Conservation (phyloP, 2,329 filamentous ascomycete genomes). For the Aspergillus awamori region DNA sequence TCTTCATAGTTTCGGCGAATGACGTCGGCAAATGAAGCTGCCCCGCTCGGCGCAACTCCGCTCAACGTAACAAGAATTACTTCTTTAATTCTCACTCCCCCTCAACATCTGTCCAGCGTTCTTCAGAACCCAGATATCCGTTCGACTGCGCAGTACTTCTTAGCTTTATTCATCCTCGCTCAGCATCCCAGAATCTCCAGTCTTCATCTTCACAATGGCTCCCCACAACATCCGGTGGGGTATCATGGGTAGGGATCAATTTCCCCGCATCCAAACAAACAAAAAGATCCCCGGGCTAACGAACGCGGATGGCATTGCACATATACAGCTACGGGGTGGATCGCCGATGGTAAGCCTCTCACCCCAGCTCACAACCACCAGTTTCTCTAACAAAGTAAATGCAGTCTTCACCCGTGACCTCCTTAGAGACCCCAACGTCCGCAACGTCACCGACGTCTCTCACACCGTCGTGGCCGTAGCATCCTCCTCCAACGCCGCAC, state of each 20-base stretch:
- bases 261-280: background rate
- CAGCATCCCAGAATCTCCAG: background rate
- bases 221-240: constrained; percentile 46
- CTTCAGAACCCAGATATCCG: too few relatives aligned
- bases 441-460: constrained; percentile 70
- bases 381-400: background rate
- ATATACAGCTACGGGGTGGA: constrained; percentile 47
- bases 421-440: constrained; percentile 69
- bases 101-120: background rate
- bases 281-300: constrained; percentile 20
- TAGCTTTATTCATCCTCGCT: constrained; percentile 1
- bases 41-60: constrained; percentile 34
- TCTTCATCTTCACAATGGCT: constrained; percentile 29
- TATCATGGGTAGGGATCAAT: constrained; percentile 42
- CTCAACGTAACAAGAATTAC: background rate
- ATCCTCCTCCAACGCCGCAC: constrained; percentile 71
- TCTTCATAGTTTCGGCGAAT: background rate
- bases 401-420: constrained; percentile 74
- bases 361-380: background rate
- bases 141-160: too few relatives aligned
- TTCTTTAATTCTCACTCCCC: background rate
- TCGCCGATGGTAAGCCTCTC: constrained; percentile 40
- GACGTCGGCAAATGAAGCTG: constrained; percentile 14
- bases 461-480: constrained; percentile 80
- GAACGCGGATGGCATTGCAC: constrained; percentile 4